Conservation (phyloP, 169 alveolate species). For the Theileria orientalis region DNA sequence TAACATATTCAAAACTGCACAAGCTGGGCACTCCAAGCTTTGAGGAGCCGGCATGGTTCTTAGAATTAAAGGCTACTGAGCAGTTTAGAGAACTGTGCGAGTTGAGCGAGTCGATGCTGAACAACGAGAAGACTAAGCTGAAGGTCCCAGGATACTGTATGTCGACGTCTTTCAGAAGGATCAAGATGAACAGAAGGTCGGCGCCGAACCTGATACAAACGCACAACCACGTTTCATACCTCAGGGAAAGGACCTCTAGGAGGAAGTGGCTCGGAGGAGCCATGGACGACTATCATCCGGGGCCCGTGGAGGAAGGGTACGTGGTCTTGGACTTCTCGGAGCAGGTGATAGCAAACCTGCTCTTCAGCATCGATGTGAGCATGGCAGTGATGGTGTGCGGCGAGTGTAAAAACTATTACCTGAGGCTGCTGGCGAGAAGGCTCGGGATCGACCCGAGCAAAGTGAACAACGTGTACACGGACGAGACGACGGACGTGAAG, state of each 20-base stretch:
- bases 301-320: too few species aligned
- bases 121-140: background rate
- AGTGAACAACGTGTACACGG: conserved; percentile 67
- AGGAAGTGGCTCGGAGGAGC: too few species aligned
- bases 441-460: conserved; percentile 24
- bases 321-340: background rate
- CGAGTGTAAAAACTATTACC: conserved; percentile 37
- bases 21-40: background rate
- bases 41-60: background rate
- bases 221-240: conserved; percentile 27
- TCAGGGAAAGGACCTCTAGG: conserved; percentile 2
- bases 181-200: background rate
- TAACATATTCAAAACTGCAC: background rate
- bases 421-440: conserved; percentile 31
- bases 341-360: conserved; percentile 46
- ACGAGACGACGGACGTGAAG: conserved; percentile 78
- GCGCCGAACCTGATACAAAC: conserved; percentile 14
- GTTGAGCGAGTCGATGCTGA: background rate
- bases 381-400: conserved; percentile 39
- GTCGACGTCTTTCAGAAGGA: background rate
- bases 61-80: background rate
- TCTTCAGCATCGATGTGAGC: conserved; percentile 49
- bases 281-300: too few species aligned
- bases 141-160: background rate
- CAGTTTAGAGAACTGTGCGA: too few species aligned